phyloP scores from a whole-genome alignment of 2,329 filamentous ascomycete species.

The Epichloe uncinata region DNA sequence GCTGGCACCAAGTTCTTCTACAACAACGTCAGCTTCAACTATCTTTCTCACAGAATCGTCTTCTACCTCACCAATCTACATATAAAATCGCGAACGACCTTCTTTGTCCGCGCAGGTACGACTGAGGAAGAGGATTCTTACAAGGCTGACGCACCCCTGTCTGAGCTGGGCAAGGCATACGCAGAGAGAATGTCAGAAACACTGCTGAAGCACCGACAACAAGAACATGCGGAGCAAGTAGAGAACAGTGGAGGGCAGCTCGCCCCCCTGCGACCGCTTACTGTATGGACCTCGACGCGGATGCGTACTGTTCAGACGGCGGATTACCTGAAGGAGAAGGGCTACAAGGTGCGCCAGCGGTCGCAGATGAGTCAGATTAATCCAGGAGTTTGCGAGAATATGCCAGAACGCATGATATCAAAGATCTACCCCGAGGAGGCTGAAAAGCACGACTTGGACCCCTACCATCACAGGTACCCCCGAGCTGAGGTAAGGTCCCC shows the following conservation, averaged over 20 bases:
- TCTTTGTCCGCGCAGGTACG: slow-evolving; percentile 79
- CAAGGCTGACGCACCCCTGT: slow-evolving; percentile 79
- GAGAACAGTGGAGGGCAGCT: slow-evolving; percentile 50
- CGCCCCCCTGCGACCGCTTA: slow-evolving; percentile 65
- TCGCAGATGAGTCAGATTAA: slow-evolving; percentile 97
- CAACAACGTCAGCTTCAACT: slow-evolving; percentile 95
- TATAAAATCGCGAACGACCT: slow-evolving; percentile 88
- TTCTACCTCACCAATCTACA: slow-evolving; percentile 97
- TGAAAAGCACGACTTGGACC: slow-evolving; percentile 81
- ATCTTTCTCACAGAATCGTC: slow-evolving; percentile 91
- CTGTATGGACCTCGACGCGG: slow-evolving; percentile 90
- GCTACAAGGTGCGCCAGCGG: slow-evolving; percentile 78
- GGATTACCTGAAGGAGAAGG: slow-evolving; percentile 61
- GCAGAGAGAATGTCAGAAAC: slow-evolving; percentile 76
- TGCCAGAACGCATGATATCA: slow-evolving; percentile 72
- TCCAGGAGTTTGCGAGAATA: slow-evolving; percentile 87
- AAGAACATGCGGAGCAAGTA: slow-evolving; percentile 59
- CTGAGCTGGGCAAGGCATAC: slow-evolving; percentile 67
- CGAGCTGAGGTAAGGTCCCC: slow-evolving; percentile 58
- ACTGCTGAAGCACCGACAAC: slow-evolving; percentile 68
- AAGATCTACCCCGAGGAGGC: slow-evolving; percentile 81
- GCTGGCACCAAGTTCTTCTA: slow-evolving; percentile 86
- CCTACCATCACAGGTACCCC: slow-evolving; percentile 93
- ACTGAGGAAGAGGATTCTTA: slow-evolving; percentile 83
- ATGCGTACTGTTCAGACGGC: slow-evolving; percentile 84